These are phyloP conservation scores for Gentiana dahurica DNA, from an alignment of 257 asterid species.

Conservation along the genomic window DNA sequence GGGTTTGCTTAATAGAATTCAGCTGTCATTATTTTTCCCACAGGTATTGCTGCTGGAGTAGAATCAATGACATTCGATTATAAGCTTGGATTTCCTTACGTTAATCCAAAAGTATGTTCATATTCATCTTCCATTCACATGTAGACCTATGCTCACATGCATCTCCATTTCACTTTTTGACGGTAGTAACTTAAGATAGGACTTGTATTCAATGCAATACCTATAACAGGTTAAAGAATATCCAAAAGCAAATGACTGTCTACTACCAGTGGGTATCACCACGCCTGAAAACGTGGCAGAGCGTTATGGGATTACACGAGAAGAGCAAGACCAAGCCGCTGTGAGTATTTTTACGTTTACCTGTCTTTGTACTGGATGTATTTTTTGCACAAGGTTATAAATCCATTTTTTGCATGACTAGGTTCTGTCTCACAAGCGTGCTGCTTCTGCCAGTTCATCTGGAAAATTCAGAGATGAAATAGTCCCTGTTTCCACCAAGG, in stretches of 20 bases:
- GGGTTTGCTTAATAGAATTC: constrained; percentile 1
- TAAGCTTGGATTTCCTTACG: constrained; percentile 13
- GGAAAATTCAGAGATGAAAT: constrained; percentile 91
- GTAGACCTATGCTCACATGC: not conserved
- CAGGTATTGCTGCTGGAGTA: constrained; percentile 92
- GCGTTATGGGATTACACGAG: constrained; percentile 72
- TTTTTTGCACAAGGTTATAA: not conserved
- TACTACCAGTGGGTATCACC: constrained; percentile 87
- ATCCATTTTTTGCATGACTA: constrained; percentile 12
- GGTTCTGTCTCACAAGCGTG: constrained; percentile 83
- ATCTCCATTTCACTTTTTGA: not conserved
- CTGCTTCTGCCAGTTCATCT: constrained; percentile 75
- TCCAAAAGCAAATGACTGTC: constrained; percentile 75
- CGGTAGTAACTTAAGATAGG: not conserved
- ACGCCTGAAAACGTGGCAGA: constrained; percentile 79
- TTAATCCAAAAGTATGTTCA: constrained; percentile 51
- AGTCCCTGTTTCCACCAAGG: constrained; percentile 80
- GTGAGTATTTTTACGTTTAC: constrained; percentile 28
- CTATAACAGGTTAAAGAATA: constrained; percentile 41
- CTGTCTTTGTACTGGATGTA: not conserved
- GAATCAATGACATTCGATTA: constrained; percentile 77
- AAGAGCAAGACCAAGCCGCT: constrained; percentile 92
- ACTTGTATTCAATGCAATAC: not conserved
- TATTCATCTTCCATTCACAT: no score
- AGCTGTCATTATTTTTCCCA: constrained; percentile 2